phyloP scores from a whole-genome alignment of 495 filamentous ascomycete genomes.

The Achaetomiella virescens region DNA sequence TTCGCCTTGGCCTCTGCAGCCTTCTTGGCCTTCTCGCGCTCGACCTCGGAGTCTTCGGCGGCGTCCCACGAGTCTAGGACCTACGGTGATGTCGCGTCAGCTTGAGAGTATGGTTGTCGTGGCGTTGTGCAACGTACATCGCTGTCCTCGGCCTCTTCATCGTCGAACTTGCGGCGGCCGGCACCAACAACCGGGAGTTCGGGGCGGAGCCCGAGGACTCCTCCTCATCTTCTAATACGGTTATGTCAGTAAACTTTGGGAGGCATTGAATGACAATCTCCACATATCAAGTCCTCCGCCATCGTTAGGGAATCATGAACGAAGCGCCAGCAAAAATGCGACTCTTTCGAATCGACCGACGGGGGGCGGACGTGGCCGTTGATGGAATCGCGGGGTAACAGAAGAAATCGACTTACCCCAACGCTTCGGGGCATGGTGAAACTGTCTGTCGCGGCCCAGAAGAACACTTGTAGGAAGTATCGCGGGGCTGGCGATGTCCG shows the following conservation, averaged over 20 bases:
- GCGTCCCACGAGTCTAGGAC: constrained; percentile 97
- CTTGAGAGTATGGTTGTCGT: background rate
- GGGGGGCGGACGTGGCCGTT: constrained; percentile 8
- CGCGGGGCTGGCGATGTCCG: background rate
- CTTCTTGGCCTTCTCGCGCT: constrained; percentile 89
- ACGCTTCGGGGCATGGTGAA: constrained; percentile 27
- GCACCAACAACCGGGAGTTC: constrained; percentile 54
- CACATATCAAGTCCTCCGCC: no score
- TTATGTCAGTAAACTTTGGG: constrained; percentile 14
- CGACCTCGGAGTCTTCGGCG: constrained; percentile 92
- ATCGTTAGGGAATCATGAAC: no score
- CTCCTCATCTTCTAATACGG: constrained; percentile 56
- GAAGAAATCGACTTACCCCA: constrained; percentile 31
- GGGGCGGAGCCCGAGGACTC: constrained; percentile 55
- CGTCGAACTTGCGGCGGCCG: constrained; percentile 66
- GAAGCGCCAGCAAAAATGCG: no score
- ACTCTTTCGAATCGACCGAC: background rate
- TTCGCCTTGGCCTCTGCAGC: constrained; percentile 82
- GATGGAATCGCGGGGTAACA: constrained; percentile 13
- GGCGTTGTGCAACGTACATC: constrained; percentile 54
- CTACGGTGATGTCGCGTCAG: constrained; percentile 36
- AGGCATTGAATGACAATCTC: constrained; percentile 32
- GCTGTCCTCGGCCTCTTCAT: constrained; percentile 80
- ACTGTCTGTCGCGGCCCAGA: background rate
- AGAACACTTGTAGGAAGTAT: background rate